phyloP scores from a whole-genome alignment of 495 filamentous ascomycete species.

The Penicillium simplicissimum region DNA sequence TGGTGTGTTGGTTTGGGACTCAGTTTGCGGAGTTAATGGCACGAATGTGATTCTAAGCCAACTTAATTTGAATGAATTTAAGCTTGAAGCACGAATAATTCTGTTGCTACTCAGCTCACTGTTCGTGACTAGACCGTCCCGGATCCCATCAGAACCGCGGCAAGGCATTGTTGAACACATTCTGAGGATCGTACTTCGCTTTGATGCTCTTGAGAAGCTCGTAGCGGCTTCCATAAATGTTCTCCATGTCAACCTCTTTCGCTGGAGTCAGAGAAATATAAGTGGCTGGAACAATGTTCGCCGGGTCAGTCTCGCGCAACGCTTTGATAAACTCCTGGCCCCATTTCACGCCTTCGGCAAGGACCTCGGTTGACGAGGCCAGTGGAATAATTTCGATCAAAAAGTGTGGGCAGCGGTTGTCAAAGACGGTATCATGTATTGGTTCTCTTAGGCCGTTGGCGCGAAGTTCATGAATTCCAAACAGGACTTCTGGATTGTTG shows the following conservation, averaged over 20 bases:
- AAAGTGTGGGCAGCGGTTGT: conserved; percentile 13
- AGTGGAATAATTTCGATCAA: conserved; percentile 18
- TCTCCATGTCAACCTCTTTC: conserved; percentile 3
- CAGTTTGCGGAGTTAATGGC: neutral
- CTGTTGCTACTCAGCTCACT: no score
- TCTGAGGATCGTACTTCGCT: no score
- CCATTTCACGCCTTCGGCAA: conserved; percentile 9
- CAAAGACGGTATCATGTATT: neutral
- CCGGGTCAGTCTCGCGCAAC: conserved; percentile 13
- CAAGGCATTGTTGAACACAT: no score
- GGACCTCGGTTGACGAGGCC: neutral
- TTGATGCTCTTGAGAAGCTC: no score
- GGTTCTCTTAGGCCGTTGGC: conserved; percentile 5
- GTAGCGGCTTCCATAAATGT: conserved; percentile 13
- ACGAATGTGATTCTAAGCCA: neutral
- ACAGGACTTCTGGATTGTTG: conserved; percentile 4
- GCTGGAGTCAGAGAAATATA: conserved; percentile 16
- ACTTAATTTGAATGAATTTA: neutral
- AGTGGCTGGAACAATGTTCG: conserved; percentile 5
- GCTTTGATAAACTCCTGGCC: conserved; percentile 11
- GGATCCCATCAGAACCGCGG: no score
- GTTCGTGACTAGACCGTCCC: neutral
- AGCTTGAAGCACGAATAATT: neutral
- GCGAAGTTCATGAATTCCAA: conserved; percentile 19
- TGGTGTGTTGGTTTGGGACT: neutral